phyloP scores from a whole-genome alignment of 2,329 filamentous ascomycete species.

The Trichoderma pleuroti region DNA sequence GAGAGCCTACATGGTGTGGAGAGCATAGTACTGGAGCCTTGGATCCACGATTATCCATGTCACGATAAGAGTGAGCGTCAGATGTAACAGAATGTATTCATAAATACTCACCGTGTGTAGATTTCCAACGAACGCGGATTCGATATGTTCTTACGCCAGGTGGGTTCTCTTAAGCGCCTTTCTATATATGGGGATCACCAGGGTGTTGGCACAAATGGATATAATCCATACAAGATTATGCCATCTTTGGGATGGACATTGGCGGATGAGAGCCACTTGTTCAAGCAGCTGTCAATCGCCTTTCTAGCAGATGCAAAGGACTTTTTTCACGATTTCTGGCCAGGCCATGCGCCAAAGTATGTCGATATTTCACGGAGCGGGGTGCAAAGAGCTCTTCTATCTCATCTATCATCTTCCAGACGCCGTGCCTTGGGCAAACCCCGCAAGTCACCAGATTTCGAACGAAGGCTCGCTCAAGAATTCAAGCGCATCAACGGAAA shows the following conservation, averaged over 20 bases:
- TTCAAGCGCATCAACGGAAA: neutral
- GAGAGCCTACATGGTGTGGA: neutral
- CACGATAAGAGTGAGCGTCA: neutral
- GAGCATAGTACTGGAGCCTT: neutral
- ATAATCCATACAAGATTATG: neutral
- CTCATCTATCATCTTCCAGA: neutral
- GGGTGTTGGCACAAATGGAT: neutral
- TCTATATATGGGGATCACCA: neutral
- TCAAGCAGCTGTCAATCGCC: neutral
- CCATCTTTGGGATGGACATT: neutral
- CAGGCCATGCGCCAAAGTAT: neutral
- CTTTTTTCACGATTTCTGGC: neutral
- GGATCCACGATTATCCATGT: neutral
- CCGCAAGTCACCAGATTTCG: neutral
- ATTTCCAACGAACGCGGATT: neutral
- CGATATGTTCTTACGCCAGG: neutral
- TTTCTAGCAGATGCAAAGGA: neutral
- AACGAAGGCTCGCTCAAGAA: neutral
- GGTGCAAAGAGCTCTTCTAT: neutral
- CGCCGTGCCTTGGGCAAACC: neutral
- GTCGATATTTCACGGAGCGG: neutral
- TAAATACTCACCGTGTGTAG: neutral
- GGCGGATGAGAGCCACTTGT: neutral
- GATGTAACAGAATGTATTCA: neutral
- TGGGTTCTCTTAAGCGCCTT: neutral